Percentiles rank a stretch among this genome's conserved stretches.
phyloP scores from a whole-genome alignment of 495 filamentous ascomycete species.

The Hypoxylon intermedium region DNA sequence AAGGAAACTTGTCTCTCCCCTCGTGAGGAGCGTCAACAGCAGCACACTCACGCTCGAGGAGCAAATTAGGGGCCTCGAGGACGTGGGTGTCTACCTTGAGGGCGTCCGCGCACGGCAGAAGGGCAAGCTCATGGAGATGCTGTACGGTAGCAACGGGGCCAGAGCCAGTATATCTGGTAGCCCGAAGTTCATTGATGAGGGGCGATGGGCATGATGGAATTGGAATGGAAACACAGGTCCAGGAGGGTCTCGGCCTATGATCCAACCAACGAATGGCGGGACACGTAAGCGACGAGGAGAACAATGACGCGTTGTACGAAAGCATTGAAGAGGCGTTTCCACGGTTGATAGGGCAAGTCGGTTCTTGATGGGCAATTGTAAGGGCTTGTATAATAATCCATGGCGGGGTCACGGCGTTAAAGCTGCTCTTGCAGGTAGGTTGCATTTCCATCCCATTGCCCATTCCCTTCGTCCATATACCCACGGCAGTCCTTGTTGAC shows the following conservation, averaged over 20 bases:
- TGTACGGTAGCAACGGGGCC: conserved; percentile 67
- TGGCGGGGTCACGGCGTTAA: conserved; percentile 23
- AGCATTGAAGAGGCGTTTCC: not conserved
- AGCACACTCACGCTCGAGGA: conserved; percentile 77
- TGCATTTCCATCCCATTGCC: not conserved
- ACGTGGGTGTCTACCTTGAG: conserved; percentile 76
- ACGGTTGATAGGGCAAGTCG: not conserved
- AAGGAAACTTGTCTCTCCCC: conserved; percentile 77
- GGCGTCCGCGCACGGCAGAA: conserved; percentile 78
- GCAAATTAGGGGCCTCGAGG: conserved; percentile 81
- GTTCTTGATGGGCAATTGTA: not conserved
- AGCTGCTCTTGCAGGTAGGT: conserved; percentile 24
- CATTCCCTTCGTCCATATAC: not conserved
- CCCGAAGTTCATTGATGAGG: conserved; percentile 22
- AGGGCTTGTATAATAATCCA: not conserved
- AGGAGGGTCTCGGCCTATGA: not conserved
- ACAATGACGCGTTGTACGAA: not conserved
- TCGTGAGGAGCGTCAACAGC: conserved; percentile 72
- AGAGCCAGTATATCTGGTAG: conserved; percentile 14
- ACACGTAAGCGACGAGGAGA: not conserved
- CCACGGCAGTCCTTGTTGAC: conserved; percentile 7
- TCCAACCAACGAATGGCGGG: not conserved
- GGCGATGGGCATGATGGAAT: conserved; percentile 14
- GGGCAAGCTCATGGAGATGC: conserved; percentile 78
- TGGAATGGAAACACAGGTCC: not conserved